Conservation (phyloP, 2,329 filamentous ascomycete species). For the Ophiostoma perfectum region DNA sequence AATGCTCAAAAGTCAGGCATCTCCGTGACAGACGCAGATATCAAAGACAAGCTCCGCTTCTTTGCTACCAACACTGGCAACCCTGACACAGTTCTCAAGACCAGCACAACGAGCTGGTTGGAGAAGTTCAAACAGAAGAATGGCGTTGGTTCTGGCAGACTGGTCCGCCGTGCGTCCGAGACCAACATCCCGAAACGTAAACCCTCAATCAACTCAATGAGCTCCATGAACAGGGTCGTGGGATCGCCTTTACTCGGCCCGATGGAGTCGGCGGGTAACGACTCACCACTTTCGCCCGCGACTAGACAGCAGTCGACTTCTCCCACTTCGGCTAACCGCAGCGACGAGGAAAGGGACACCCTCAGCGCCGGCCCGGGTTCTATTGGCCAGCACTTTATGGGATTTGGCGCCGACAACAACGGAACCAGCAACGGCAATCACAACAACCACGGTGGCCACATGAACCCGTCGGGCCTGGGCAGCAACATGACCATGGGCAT, state of each 20-base stretch:
- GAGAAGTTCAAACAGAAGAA: conserved; percentile 96
- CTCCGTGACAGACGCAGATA: conserved; percentile 70
- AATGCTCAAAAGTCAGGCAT: conserved; percentile 74
- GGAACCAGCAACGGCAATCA: no score
- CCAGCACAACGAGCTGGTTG: conserved; percentile 72
- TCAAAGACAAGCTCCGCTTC: conserved; percentile 75
- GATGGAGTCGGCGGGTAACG: conserved; percentile 44
- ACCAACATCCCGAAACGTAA: conserved; percentile 64
- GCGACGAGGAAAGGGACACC: conserved; percentile 62
- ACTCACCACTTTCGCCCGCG: conserved; percentile 66
- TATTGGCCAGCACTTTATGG: conserved; percentile 11
- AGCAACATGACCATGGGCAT: conserved; percentile 16
- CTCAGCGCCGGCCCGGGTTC: conserved; percentile 16
- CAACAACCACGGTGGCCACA: conserved; percentile 7
- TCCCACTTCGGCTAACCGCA: conserved; percentile 63
- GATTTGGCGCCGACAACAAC: neutral
- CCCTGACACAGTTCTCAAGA: conserved; percentile 65
- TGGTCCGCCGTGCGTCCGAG: conserved; percentile 56
- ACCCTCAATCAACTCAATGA: conserved; percentile 24
- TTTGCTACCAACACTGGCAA: conserved; percentile 68
- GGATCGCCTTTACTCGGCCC: conserved; percentile 49
- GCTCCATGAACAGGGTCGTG: conserved; percentile 37
- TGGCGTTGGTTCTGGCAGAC: conserved; percentile 42
- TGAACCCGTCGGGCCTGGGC: neutral
- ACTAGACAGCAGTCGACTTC: conserved; percentile 60